Percentiles rank a stretch among this genome's conserved stretches.
These are phyloP conservation scores for Candida nitratophila DNA, from an alignment of 805 yeast species.

Conservation along the genomic window DNA sequence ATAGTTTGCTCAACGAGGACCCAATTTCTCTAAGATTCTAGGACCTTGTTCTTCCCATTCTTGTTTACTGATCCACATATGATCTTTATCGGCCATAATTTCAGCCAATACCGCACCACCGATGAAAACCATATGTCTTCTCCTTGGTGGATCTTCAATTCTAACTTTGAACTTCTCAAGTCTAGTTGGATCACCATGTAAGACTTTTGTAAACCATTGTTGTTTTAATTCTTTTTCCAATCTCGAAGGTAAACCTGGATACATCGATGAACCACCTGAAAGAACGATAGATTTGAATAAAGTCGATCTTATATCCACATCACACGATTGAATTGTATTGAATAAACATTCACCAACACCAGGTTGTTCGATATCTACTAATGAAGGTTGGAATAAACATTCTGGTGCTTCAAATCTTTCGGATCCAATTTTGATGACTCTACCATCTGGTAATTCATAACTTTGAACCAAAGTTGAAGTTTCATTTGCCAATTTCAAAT, in stretches of 20 bases:
- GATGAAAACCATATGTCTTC: constrained; percentile 97
- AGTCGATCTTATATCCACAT: constrained; percentile 85
- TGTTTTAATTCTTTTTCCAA: constrained; percentile 95
- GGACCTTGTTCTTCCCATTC: constrained; percentile 99
- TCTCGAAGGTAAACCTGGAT: constrained; percentile 95
- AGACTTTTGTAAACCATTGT: constrained; percentile 85
- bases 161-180: constrained; percentile 89
- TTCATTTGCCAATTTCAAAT: constrained; percentile 79
- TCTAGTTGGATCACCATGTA: constrained; percentile 80
- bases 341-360: constrained; percentile 92
- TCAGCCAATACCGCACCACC: constrained; percentile 98
- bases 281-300: constrained; percentile 87
- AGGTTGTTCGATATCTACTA: constrained; percentile 94
- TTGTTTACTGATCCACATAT: constrained; percentile 93
- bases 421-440: constrained; percentile 87
- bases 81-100: constrained; percentile 97
- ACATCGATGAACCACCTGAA: constrained; percentile 98
- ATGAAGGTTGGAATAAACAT: constrained; percentile 91
- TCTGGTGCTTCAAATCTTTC: constrained; percentile 97
- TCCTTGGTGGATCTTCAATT: constrained; percentile 97
- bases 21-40: constrained; percentile 75
- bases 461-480: constrained; percentile 92
- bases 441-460: constrained; percentile 94
- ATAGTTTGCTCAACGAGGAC: constrained; percentile 59
- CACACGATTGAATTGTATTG: constrained; percentile 91